phyloP scores from a whole-genome alignment of 345 rosid genomes.

The Salix brachista region DNA sequence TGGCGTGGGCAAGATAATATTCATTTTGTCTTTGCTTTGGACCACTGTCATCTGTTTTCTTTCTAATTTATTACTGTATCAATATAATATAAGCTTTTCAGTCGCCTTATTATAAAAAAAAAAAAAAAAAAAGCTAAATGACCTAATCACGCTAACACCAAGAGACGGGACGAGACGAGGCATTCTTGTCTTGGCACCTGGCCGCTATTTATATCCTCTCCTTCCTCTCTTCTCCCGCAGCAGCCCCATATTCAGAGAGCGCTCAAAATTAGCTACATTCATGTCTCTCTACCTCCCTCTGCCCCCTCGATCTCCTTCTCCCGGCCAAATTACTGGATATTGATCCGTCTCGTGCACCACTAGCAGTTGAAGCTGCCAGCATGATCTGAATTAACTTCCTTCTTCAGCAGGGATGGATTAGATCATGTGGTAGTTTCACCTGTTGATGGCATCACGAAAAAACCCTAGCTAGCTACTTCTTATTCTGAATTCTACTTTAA shows the following conservation, averaged over 20 bases:
- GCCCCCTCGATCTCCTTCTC: background rate
- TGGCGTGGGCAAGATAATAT: slow-evolving; percentile 40
- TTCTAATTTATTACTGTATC: background rate
- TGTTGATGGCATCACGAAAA: slow-evolving; percentile 37
- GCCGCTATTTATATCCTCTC: background rate
- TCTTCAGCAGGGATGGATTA: slow-evolving; percentile 17
- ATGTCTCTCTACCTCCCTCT: background rate
- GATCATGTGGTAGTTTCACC: slow-evolving; percentile 61
- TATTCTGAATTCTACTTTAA: background rate
- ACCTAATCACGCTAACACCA: background rate
- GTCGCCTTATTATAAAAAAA: background rate
- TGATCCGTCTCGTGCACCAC: slow-evolving; percentile 23
- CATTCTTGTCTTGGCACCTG: background rate
- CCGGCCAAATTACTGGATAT: too few species aligned
- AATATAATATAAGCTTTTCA: background rate
- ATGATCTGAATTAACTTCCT: slow-evolving; percentile 42
- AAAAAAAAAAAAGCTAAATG: background rate
- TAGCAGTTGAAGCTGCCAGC: slow-evolving; percentile 99
- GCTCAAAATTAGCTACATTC: background rate
- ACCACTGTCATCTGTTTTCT: slow-evolving; percentile 28
- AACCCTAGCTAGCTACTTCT: background rate
- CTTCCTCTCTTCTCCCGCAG: background rate
- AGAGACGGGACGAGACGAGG: background rate
- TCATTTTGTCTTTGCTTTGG: slow-evolving; percentile 44
- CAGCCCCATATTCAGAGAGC: background rate